Base-by-base conservation (phyloP, 306 rosid genomes). In the Acacia melanoxylon region DNA sequence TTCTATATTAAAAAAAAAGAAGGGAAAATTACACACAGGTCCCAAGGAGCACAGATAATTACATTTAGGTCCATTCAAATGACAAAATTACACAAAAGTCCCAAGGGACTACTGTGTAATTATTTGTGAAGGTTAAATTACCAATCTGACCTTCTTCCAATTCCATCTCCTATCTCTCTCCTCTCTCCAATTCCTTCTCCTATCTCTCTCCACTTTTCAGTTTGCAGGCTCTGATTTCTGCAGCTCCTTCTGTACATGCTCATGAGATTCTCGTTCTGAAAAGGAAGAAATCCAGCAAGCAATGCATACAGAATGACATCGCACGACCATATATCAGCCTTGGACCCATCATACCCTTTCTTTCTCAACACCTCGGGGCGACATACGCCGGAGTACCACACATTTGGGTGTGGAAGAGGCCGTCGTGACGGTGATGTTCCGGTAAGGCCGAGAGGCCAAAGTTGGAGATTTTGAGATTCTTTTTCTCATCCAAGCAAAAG, bases 351-450 rank as follows among this genome's bases (percentile, higher is more conserved):
- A 75, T 91, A 91, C 10, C 94, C 94, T 41, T 85, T 91, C 80
- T 83, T 84, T 74, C 84, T 78, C 37, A 91, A 77, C 0, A 91
- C 91, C 63, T 91, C 94, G 19, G 94, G 94, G 1, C 91, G 48
- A 91, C 92, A 62, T 91, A 91, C 4, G 94, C 92, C 9, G 95
- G 95, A 22, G 95, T 91, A 5, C 95, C 95, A 59, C 95, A 91
- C 90, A n/a, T n/a, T n/a, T 81, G 91, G 42, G 95, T 91, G 82
- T 91, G 95, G 25, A 91, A 70, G 24, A 91, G 85, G 0, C 95
- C 95, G 41, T 91, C 95, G 66, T 79, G 76, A 1, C 91, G 87
- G 61, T 76, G 85, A 49, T 91, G 95, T 51, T 89, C 93, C 5
- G 95, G 93, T 61, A 91, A 45, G 5, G 95, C 85, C 4, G 93